Evolutionary conservation across 2,329 filamentous ascomycete species (phyloP), one percentile per base, ranked within the genome.

Genomic region (Fusarium nodosum): DNA sequence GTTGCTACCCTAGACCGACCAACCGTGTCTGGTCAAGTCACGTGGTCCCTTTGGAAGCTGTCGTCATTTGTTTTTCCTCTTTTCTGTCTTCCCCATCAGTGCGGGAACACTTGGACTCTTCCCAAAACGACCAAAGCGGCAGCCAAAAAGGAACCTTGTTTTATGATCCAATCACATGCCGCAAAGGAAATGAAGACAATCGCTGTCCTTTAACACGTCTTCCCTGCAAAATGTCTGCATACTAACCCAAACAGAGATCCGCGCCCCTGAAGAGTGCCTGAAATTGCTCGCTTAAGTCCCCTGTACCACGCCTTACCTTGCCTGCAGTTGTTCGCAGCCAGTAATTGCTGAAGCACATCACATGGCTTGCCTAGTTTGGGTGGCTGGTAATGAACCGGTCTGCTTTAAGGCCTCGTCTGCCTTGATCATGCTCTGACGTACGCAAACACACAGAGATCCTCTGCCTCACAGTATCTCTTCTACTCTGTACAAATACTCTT

Each of bases 141-240:
- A 53, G 20, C 26, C 28, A 62, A 48, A 50, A 63, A 48, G 54
- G 22, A 47, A 46, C 61, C 62, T 58, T 63, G 55, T 44, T 38
- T 13, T 22, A 20, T 10, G 30, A 46, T 52, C 69, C 69, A 71
- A 71, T 71, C 57, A 69, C n/a, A 41, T 38, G 26, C 16, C 15
- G 38, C 31, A 56, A 55, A 48, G 39, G 64, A 69, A 66, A 66
- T 69, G 60, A 68, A 42, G 39, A 41, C 48, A 55, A 55, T 38
- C 55, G 22, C 53, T 54, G 50, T 56, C 41, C 26, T 36, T 60
- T 44, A 71, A 66, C 68, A 71, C 68, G 68, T 71, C 56, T 69
- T 66, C 68, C 68, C 68, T 71, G 68, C 42, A 50, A 36, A 47
- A 62, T 33, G 26, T 44, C 41, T 38, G 46, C 44, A 45, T 30